phyloP scores from a whole-genome alignment of 2,329 filamentous ascomycete species.

The Juglanconis sp. region DNA sequence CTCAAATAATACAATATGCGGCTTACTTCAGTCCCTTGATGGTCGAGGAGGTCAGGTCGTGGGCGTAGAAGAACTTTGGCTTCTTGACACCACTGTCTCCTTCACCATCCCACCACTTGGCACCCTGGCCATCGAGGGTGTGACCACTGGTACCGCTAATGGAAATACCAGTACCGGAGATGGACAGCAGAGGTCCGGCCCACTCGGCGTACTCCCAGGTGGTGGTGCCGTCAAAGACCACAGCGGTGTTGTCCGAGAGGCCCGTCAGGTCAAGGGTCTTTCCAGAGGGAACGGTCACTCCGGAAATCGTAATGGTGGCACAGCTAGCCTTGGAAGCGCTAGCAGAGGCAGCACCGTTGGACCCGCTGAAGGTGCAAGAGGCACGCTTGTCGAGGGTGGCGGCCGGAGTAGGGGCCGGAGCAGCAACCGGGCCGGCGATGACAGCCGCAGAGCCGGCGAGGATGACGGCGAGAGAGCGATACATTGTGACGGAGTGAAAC shows the following conservation, averaged over 20 bases:
- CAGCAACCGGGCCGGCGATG: not conserved
- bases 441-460: constrained; percentile 1
- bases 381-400: constrained; percentile 1
- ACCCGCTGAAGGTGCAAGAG: constrained; percentile 53
- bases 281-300: constrained; percentile 55
- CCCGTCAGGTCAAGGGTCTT: constrained; percentile 56
- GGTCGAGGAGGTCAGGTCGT: constrained; percentile 30
- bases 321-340: constrained; percentile 48
- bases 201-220: constrained; percentile 65
- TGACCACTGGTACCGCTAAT: constrained; percentile 50
- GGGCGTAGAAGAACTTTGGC: constrained; percentile 24
- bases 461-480: not conserved
- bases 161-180: constrained; percentile 55
- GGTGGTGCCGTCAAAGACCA: constrained; percentile 65
- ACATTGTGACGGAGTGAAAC: not conserved
- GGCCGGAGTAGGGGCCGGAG: not conserved
- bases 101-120: constrained; percentile 59
- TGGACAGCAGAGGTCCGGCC: constrained; percentile 60
- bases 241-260: constrained; percentile 47
- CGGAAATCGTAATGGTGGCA: constrained; percentile 49
- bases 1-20: no score
- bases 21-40: constrained; percentile 7
- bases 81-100: constrained; percentile 1
- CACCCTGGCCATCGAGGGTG: constrained; percentile 54
- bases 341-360: constrained; percentile 36